phyloP scores from a whole-genome alignment of 2,329 filamentous ascomycete species.

The Aspergillus ibericus region DNA sequence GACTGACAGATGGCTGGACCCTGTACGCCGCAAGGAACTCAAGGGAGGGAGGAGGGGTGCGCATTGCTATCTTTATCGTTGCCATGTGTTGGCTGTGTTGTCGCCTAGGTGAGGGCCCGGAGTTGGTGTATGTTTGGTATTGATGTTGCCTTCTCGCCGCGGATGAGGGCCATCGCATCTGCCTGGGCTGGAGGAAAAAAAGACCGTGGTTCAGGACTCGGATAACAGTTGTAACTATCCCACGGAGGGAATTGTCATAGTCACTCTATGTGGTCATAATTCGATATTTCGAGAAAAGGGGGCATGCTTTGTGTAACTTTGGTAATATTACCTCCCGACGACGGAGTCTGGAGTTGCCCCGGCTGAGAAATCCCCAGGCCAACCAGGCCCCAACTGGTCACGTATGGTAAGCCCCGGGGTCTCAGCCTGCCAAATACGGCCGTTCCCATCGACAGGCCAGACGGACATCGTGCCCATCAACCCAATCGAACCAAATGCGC shows the following conservation, averaged over 20 bases:
- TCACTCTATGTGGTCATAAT: background rate
- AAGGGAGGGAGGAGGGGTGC: background rate
- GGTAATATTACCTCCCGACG: background rate
- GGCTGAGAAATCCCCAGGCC: background rate
- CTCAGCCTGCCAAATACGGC: background rate
- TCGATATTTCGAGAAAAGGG: background rate
- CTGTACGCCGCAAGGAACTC: conserved; percentile 3
- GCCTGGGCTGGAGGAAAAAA: too few relatives aligned
- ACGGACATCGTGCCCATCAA: conserved; percentile 1
- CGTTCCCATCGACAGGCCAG: background rate
- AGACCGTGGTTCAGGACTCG: too few relatives aligned
- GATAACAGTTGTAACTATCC: background rate
- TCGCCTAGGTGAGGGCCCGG: background rate
- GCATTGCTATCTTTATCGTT: conserved; percentile 8
- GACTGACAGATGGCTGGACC: conserved; percentile 2
- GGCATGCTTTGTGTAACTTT: background rate
- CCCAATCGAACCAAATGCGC: conserved; percentile 1
- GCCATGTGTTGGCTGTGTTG: conserved; percentile 7
- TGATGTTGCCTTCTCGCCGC: background rate
- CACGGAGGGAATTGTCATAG: background rate
- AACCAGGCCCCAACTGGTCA: background rate
- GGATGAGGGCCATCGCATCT: background rate
- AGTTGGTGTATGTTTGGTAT: background rate
- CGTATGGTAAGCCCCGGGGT: background rate
- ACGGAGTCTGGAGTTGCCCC: background rate